Evolutionary conservation across 495 filamentous ascomycete species (phyloP).

Genomic region (Penicillium robsamsonii): DNA sequence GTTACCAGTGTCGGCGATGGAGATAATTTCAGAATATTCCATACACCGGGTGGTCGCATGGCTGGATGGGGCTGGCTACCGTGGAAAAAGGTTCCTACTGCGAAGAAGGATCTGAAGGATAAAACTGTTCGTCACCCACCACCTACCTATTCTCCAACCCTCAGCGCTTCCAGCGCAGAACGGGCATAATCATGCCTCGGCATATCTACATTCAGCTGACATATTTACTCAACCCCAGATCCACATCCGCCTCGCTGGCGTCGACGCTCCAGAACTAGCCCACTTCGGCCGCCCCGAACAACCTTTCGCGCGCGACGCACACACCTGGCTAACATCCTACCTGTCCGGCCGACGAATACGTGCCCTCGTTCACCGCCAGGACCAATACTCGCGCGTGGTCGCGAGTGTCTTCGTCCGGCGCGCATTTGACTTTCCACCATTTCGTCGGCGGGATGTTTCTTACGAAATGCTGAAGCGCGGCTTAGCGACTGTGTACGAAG

Average conservation of each 20-base stretch:
- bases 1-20: conserved; percentile 96
- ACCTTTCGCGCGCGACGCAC: conserved; percentile 75
- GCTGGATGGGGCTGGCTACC: conserved; percentile 90
- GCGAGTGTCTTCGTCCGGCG: conserved; percentile 76
- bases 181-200: neutral
- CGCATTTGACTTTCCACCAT: conserved; percentile 52
- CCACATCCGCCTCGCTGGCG: conserved; percentile 80
- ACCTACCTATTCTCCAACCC: neutral
- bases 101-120: conserved; percentile 64
- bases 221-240: conserved; percentile 42
- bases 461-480: conserved; percentile 83
- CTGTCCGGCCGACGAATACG: conserved; percentile 73
- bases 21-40: conserved; percentile 89
- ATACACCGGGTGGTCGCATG: conserved; percentile 84
- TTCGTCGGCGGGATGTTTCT: conserved; percentile 74
- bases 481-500: conserved; percentile 88
- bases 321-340: conserved; percentile 71
- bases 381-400: conserved; percentile 91
- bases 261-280: conserved; percentile 89
- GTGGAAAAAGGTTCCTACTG: conserved; percentile 66
- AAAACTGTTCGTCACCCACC: conserved; percentile 62
- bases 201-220: neutral
- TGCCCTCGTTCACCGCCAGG: conserved; percentile 73
- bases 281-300: conserved; percentile 90
- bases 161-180: neutral